These are phyloP conservation scores for Ceratonia siliqua DNA, from an alignment of 306 rosid species.

Conservation along the genomic window DNA sequence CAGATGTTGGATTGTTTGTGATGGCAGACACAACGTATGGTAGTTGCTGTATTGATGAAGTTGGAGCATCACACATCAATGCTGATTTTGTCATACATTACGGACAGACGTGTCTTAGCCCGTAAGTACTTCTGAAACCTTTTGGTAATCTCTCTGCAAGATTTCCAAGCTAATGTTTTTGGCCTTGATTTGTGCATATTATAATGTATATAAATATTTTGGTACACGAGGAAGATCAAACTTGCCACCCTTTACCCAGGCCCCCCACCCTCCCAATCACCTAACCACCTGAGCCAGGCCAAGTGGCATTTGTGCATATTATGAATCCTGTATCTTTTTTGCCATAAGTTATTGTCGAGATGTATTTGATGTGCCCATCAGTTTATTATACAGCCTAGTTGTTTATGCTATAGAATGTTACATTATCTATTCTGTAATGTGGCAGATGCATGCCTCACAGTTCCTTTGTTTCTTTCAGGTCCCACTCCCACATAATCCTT, in stretches of 20 bases:
- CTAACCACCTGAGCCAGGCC: too few species aligned
- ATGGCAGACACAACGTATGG: conserved; percentile 95
- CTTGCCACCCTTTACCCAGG: too few species aligned
- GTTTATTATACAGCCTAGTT: not conserved
- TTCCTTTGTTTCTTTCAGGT: conserved; percentile 22
- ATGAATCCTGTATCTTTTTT: not conserved
- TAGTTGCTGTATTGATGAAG: conserved; percentile 93
- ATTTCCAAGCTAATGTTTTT: not conserved
- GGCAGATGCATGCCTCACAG: not conserved
- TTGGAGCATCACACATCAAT: conserved; percentile 75
- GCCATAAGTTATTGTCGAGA: not conserved
- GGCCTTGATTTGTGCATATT: not conserved
- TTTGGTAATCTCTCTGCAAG: not conserved
- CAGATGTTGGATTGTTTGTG: conserved; percentile 56
- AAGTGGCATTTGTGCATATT: not conserved
- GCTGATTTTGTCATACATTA: conserved; percentile 86
- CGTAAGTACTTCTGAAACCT: conserved; percentile 52
- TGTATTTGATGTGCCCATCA: not conserved
- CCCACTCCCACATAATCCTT: conserved; percentile 3
- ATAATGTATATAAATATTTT: too few species aligned
- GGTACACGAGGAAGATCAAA: too few species aligned
- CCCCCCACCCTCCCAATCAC: too few species aligned
- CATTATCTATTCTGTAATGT: not conserved
- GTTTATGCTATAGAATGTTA: not conserved
- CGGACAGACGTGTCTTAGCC: conserved; percentile 91